phyloP scores from a whole-genome alignment of 2,329 filamentous ascomycete species.

The Colletotrichum lini region DNA sequence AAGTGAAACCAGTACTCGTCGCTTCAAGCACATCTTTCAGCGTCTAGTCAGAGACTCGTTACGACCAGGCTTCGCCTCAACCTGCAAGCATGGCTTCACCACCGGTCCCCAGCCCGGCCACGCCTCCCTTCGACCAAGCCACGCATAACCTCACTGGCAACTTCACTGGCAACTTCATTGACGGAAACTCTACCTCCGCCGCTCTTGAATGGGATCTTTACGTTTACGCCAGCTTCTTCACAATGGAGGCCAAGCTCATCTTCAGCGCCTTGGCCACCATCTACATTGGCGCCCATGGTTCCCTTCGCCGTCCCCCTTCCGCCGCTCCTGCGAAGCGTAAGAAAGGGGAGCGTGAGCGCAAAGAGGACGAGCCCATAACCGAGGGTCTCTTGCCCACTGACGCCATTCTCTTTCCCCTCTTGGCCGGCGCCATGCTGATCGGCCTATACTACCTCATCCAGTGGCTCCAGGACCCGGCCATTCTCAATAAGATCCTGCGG shows the following conservation, averaged over 20 bases:
- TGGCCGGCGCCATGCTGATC: slow-evolving; percentile 80
- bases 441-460: slow-evolving; percentile 91
- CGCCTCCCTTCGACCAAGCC: slow-evolving; percentile 47
- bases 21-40: not conserved
- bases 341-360: slow-evolving; percentile 56
- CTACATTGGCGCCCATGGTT: slow-evolving; percentile 87
- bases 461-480: slow-evolving; percentile 84
- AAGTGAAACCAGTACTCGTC: not conserved
- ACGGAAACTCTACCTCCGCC: slow-evolving; percentile 49
- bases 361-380: slow-evolving; percentile 55
- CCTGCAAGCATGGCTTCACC: slow-evolving; percentile 38
- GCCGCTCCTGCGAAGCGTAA: slow-evolving; percentile 71
- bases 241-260: slow-evolving; percentile 63
- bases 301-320: slow-evolving; percentile 85
- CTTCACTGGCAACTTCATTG: slow-evolving; percentile 45
- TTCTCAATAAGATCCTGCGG: slow-evolving; percentile 87
- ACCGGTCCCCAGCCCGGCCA: slow-evolving; percentile 26
- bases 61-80: not conserved
- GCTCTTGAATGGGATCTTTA: slow-evolving; percentile 57
- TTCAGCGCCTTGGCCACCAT: slow-evolving; percentile 85
- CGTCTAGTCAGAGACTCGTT: too few species aligned
- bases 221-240: slow-evolving; percentile 44
- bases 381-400: slow-evolving; percentile 81
- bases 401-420: slow-evolving; percentile 86
- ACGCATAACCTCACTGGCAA: slow-evolving; percentile 47